Conservation (phyloP, 2,329 filamentous ascomycete species). For the Juglanconis sp. region DNA sequence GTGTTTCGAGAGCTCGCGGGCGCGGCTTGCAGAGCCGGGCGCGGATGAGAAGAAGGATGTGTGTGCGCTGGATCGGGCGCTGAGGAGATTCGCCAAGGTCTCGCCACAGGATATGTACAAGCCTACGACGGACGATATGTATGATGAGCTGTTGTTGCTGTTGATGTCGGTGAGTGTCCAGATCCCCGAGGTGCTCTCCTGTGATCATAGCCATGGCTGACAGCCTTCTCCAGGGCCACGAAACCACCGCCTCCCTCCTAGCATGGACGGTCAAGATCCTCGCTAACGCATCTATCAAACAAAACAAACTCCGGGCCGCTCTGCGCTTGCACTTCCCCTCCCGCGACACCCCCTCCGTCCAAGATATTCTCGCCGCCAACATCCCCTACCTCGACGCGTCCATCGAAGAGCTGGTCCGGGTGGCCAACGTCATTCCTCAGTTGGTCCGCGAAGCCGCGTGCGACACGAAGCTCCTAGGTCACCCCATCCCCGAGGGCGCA, state of each 20-base stretch:
- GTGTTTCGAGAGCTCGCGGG: neutral
- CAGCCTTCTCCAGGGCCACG: conserved; percentile 2
- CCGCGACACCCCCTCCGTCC: neutral
- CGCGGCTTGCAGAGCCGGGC: conserved; percentile 5
- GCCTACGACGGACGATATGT: conserved; percentile 12
- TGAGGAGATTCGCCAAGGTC: conserved; percentile 9
- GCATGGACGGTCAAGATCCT: conserved; percentile 16
- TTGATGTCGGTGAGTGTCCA: conserved; percentile 5
- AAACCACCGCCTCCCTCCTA: conserved; percentile 13
- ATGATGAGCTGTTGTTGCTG: conserved; percentile 12
- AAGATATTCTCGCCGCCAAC: conserved; percentile 9
- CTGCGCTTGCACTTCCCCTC: conserved; percentile 5
- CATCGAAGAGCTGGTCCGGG: conserved; percentile 14
- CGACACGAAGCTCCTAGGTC: conserved; percentile 11
- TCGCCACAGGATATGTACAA: conserved; percentile 7
- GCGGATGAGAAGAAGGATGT: conserved; percentile 2
- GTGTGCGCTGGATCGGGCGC: conserved; percentile 8
- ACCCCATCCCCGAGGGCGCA: conserved; percentile 3
- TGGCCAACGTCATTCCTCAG: conserved; percentile 9
- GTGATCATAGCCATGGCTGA: neutral
- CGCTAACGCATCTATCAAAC: neutral
- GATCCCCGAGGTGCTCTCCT: neutral
- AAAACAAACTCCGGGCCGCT: conserved; percentile 7
- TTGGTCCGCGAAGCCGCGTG: conserved; percentile 10
- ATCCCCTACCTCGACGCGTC: conserved; percentile 16